A percentile compares a stretch with the other conserved stretches of the same genome.
Evolutionary conservation across 2,329 filamentous ascomycete species (phyloP).

Genomic region (Penicillium sp.): DNA sequence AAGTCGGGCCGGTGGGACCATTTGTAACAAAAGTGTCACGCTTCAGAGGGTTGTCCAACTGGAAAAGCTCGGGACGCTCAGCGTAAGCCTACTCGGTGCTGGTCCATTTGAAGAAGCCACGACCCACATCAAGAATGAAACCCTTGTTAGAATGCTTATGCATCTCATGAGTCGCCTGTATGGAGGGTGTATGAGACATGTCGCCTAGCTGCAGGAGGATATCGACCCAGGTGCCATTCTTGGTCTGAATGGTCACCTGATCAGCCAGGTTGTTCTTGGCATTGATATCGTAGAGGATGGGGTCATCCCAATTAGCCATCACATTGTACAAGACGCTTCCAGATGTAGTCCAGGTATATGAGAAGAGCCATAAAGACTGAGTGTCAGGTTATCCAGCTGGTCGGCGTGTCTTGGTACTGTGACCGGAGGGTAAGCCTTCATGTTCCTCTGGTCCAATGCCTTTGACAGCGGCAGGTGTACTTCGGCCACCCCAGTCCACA

Average conservation of each 20-base stretch:
- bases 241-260: slow-evolving; percentile 31
- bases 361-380: slow-evolving; percentile 29
- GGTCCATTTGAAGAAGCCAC: slow-evolving; percentile 40
- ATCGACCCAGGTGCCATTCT: slow-evolving; percentile 42
- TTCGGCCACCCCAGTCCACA: slow-evolving; percentile 51
- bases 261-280: slow-evolving; percentile 24
- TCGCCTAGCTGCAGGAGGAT: slow-evolving; percentile 32
- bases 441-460: slow-evolving; percentile 42
- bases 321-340: slow-evolving; percentile 25
- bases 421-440: slow-evolving; percentile 29
- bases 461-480: slow-evolving; percentile 41
- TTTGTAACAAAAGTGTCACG: slow-evolving; percentile 44
- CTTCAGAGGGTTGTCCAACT: slow-evolving; percentile 44
- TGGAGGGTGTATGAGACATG: slow-evolving; percentile 19
- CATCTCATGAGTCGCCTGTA: slow-evolving; percentile 44
- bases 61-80: slow-evolving; percentile 43
- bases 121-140: slow-evolving; percentile 44
- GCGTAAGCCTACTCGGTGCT: slow-evolving; percentile 42
- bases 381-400: slow-evolving; percentile 42
- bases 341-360: slow-evolving; percentile 33
- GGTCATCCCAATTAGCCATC: slow-evolving; percentile 31
- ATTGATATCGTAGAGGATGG: slow-evolving; percentile 34
- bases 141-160: slow-evolving; percentile 51
- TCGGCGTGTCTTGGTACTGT: slow-evolving; percentile 52
- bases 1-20: slow-evolving; percentile 29